Evolutionary conservation across 2,329 filamentous ascomycete genomes (phyloP).

Genomic region (Penicillium italicum): DNA sequence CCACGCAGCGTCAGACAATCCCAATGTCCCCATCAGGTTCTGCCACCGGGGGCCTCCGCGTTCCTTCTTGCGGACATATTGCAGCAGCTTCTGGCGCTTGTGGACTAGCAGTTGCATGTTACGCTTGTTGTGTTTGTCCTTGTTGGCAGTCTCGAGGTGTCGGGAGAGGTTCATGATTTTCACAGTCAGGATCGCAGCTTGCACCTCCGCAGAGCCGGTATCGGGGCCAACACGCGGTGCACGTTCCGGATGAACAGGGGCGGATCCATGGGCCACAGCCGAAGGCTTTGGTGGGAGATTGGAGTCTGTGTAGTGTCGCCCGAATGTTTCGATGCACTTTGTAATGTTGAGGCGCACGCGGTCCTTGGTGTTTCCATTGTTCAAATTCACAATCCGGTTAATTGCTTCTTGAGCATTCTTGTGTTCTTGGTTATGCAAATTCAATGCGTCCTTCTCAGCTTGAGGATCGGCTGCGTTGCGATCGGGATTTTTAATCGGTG

Average conservation of each 20-base stretch:
- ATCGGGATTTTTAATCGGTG: conserved; percentile 33
- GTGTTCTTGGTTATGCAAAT: conserved; percentile 55
- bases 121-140: conserved; percentile 91
- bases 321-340: conserved; percentile 81
- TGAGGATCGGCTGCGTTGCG: conserved; percentile 38
- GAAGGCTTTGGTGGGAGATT: conserved; percentile 59
- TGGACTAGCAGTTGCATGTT: conserved; percentile 84
- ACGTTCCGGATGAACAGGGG: conserved; percentile 39
- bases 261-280: conserved; percentile 44
- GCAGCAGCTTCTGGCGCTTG: conserved; percentile 79
- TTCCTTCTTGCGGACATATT: conserved; percentile 85
- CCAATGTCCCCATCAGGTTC: conserved; percentile 77
- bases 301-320: conserved; percentile 81
- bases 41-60: conserved; percentile 87
- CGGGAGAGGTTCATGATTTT: conserved; percentile 83
- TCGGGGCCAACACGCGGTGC: conserved; percentile 77
- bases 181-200: conserved; percentile 88
- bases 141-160: conserved; percentile 67
- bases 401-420: conserved; percentile 70
- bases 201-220: conserved; percentile 95
- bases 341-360: conserved; percentile 76
- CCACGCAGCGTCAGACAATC: conserved; percentile 83
- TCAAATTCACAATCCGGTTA: conserved; percentile 71
- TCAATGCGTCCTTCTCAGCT: conserved; percentile 35
- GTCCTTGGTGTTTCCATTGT: conserved; percentile 74